A percentile compares a stretch with the other conserved stretches of the same genome.
Conservation (phyloP, 805 yeast species). For the Hanseniaspora lindneri region DNA sequence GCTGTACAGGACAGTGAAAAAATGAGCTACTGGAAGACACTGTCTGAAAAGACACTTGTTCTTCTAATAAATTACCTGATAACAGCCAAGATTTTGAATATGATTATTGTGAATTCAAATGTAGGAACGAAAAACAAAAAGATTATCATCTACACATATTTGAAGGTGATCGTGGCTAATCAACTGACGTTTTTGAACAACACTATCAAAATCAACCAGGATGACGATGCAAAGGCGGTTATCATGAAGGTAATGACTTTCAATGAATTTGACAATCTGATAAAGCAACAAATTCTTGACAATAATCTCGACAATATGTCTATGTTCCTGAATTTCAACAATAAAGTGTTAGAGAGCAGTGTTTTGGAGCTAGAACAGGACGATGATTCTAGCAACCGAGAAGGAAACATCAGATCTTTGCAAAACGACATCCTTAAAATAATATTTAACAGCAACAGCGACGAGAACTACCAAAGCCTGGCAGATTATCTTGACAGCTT, state of each 20-base stretch:
- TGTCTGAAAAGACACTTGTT: slow-evolving; percentile 6
- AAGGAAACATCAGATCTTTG: not conserved
- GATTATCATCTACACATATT: slow-evolving; percentile 8
- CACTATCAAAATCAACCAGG: not conserved
- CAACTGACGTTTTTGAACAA: not conserved
- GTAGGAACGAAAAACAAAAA: not conserved
- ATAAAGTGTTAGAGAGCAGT: not conserved
- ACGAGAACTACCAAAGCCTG: not conserved
- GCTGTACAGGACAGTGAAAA: not conserved
- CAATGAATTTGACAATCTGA: not conserved
- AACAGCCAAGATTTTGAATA: not conserved
- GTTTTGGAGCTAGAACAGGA: not conserved
- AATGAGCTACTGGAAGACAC: slow-evolving; percentile 2
- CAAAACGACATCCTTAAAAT: slow-evolving; percentile 3
- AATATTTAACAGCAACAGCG: not conserved
- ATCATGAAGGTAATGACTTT: slow-evolving; percentile 4
- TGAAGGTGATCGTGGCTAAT: not conserved
- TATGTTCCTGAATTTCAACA: slow-evolving; percentile 6
- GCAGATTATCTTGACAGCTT: slow-evolving; percentile 7
- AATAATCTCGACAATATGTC: slow-evolving; percentile 7
- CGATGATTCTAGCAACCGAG: not conserved
- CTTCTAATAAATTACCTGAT: not conserved
- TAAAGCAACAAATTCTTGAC: slow-evolving; percentile 7
- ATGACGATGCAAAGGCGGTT: not conserved
- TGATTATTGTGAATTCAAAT: not conserved